Evolutionary conservation across 2,329 filamentous ascomycete genomes (phyloP), one percentile per base, ranked within the genome.

Genomic region (Phialophora expanda): DNA sequence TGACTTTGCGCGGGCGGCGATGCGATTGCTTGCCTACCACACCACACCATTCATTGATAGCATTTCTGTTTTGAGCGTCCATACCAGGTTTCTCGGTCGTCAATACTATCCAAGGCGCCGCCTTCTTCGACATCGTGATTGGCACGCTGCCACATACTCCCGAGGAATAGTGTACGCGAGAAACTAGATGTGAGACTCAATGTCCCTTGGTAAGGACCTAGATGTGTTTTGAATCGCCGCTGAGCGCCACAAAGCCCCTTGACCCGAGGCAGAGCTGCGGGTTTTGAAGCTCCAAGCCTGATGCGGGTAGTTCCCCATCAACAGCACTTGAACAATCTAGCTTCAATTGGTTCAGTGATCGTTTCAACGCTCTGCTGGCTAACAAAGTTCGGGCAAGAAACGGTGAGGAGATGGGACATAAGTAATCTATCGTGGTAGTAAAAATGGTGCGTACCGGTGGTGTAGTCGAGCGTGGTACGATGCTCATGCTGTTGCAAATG

Each of bases 31-130:
- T 55, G 24, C 53, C 53, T 9, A 55, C 26, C 4, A 32, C 9
- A 20, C 53, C 53, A 34, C 53, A 55, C 53, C 53, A 55, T 28
- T 55, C 53, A 17, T 55, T 55, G 28, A 55, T 55, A 28, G 24
- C 53, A 55, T 55, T 32, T 55, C 53, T 30, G 28, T 30, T 55
- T 55, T 55, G 24, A 20, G 53, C 53, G 17, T 55, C 53, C 12
- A 55, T 24, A 3, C 28, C 53, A 22, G 53, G 53, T 20, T 34
- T 28, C 8, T 55, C 53, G 5, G 53, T 55, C 26, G 53, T 55
- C 53, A 55, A 34, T 3, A 55, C 24, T n/a, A 55, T 55, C 53
- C 53, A 55, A 32, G 53, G 53, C 24, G 53, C 26, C 12, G 28
- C n/a, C 28, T 32, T 30, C 28, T 28, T 55, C 9, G 53, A 32